Conservation (phyloP, 306 rosid genomes). For the Gillenia trifoliata region DNA sequence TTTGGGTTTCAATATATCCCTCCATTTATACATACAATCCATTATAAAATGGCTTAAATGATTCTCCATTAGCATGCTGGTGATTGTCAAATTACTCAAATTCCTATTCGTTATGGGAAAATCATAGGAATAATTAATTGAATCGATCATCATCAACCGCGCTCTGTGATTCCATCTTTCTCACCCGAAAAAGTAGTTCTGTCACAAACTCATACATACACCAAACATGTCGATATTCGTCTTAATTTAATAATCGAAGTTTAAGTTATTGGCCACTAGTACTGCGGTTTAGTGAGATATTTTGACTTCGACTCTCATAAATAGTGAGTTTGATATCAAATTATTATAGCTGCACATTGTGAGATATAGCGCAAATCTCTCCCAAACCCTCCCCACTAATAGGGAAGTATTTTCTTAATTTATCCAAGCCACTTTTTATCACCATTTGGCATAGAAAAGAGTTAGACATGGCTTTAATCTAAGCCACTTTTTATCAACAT, state of each 20-base stretch:
- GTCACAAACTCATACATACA: background rate
- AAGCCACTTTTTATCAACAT: background rate
- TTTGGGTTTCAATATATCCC: background rate
- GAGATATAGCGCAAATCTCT: background rate
- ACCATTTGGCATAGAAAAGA: background rate
- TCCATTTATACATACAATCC: background rate
- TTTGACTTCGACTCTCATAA: background rate
- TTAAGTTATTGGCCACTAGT: background rate
- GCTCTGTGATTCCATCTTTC: background rate
- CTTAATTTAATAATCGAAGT: background rate
- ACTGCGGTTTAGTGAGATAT: too few species aligned
- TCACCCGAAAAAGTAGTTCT: background rate
- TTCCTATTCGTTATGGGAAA: background rate
- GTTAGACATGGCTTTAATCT: background rate
- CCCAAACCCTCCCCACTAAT: background rate
- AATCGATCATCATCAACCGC: background rate
- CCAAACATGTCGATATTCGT: background rate
- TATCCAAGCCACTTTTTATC: background rate
- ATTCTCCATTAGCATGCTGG: background rate
- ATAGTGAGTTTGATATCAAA: background rate
- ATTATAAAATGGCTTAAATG: background rate
- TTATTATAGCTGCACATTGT: background rate
- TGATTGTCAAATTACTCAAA: background rate
- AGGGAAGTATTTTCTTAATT: background rate
- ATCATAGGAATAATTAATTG: background rate